Base-by-base conservation (phyloP, 345 rosid genomes). In the Firmiana major region DNA sequence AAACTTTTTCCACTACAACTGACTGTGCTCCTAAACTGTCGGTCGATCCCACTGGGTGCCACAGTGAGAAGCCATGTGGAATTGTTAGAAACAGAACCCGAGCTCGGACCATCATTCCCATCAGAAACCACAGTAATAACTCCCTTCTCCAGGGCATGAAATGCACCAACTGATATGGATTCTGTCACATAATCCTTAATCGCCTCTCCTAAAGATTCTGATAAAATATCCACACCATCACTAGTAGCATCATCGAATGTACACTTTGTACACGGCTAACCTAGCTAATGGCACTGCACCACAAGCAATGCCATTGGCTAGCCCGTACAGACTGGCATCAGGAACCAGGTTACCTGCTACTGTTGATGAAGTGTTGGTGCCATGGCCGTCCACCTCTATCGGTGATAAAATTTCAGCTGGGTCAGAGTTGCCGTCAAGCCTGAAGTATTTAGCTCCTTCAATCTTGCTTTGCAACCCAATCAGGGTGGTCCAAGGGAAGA, bases 61-160 rank as follows among this genome's bases (percentile, higher is more conserved):
- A 90, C 98, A 0, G 99, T 95, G 68, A 95, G 17, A 16, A 93
- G 78, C 99, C 98, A 95, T 2, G 99, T 98, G 11, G 97, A 94
- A 49, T 88, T 89, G 84, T 95, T 95, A 9, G 81, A 79, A 7
- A 95, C 86, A 2, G 78, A 77, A 4, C 79, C 89, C 26, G 80
- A 45, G 55, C 57, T 69, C 0, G 99, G 98, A 9, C 98, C 99
- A 16, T 86, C 80, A 63, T 95, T 95, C 5, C 99, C 99, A 22
- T 90, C 96, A 0, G 99, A 91, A 6, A 90, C 88, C 77, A 84
- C 94, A 7, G 97, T 93, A 4, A 91, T 55, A 65, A 95, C 89
- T n/a, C 99, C 97, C 70, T 86, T 89, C 84, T 85, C 89, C 81
- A 85, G 69, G 49, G 99, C 99, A 72, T 93, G 96, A 76, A 91